Base-by-base conservation (phyloP, 768 basidiomycete species). In the Phaffia australis region DNA sequence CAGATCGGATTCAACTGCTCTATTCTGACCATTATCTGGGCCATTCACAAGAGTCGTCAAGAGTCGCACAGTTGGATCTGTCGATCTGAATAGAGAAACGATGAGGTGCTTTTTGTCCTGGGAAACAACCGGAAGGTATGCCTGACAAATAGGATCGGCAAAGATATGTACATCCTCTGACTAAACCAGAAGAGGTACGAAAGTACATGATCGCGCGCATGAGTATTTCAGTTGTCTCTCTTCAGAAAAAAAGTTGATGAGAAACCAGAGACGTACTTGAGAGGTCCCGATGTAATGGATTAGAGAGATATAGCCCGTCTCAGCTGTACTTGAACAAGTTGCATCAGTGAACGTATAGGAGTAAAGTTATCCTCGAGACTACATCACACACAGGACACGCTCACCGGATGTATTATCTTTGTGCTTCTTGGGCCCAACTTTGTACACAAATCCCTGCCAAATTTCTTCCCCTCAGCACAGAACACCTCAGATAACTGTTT, bases 361-460 rank as follows among this genome's bases (percentile, higher is more conserved):
- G 16, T 18, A n/a, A 47, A 46, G n/a, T n/a, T n/a, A n/a, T n/a
- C n/a, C n/a, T n/a, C n/a, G n/a, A n/a, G n/a, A n/a, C n/a, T n/a
- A n/a, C n/a, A n/a, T n/a, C n/a, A n/a, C n/a, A n/a, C n/a, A n/a
- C n/a, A n/a, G n/a, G n/a, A n/a, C n/a, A n/a, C n/a, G 50, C 47
- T 23, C 15, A 60, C 59, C 59, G 0, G 65, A 60, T 11, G 65
- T 61, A 32, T 66, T 60, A 25, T 66, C 60, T 25, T 61, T 55
- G 59, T 66, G 57, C 54, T 66, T 66, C 1, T 52, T 35, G 2
- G 59, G 59, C 1, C 35, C 23, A 9, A 25, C 18, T 46, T 66
- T 66, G 60, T 66, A 66, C 14, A 66, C 29, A 46, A 66, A 66
- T 15, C 57, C 65, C 65, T 66, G 11, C n/a, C n/a, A 51, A 32